These are phyloP conservation scores for Punctularia strigosozonata DNA, from an alignment of 768 basidiomycete genomes.

Conservation along the genomic window DNA sequence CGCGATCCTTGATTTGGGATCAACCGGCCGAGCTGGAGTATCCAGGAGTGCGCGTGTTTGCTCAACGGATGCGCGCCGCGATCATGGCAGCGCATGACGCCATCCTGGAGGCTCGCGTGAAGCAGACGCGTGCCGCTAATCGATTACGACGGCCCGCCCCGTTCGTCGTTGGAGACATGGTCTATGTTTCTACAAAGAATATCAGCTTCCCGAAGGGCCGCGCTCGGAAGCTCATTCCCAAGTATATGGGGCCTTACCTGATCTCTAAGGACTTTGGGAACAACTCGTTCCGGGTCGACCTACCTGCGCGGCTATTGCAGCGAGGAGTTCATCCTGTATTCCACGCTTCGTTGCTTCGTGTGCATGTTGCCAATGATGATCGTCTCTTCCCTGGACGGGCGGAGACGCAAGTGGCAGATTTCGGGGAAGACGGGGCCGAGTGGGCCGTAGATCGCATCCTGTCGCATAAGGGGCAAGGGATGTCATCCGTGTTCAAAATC, in stretches of 20 bases:
- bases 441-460: slow-evolving; percentile 15
- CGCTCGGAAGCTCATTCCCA: slow-evolving; percentile 16
- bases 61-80: slow-evolving; percentile 14
- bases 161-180: slow-evolving; percentile 14
- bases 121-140: slow-evolving; percentile 21
- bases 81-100: slow-evolving; percentile 21
- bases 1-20: slow-evolving; percentile 20
- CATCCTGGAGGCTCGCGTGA: slow-evolving; percentile 17
- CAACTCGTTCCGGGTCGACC: slow-evolving; percentile 12
- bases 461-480: slow-evolving; percentile 13
- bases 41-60: slow-evolving; percentile 19
- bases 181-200: slow-evolving; percentile 15
- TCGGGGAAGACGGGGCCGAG: slow-evolving; percentile 9
- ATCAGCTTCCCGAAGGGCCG: slow-evolving; percentile 5
- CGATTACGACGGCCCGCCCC: slow-evolving; percentile 3
- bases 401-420: slow-evolving; percentile 6
- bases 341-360: slow-evolving; percentile 12
- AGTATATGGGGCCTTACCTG: slow-evolving; percentile 18
- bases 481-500: slow-evolving; percentile 13
- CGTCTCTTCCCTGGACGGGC: slow-evolving; percentile 10
- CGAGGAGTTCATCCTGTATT: slow-evolving; percentile 12
- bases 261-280: slow-evolving; percentile 9
- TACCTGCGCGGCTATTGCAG: slow-evolving; percentile 8
- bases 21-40: slow-evolving; percentile 2
- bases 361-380: slow-evolving; percentile 13